Evolutionary conservation across 2,329 filamentous ascomycete genomes (phyloP), one percentile per base, ranked within the genome.

Genomic region (Phoma sp.): DNA sequence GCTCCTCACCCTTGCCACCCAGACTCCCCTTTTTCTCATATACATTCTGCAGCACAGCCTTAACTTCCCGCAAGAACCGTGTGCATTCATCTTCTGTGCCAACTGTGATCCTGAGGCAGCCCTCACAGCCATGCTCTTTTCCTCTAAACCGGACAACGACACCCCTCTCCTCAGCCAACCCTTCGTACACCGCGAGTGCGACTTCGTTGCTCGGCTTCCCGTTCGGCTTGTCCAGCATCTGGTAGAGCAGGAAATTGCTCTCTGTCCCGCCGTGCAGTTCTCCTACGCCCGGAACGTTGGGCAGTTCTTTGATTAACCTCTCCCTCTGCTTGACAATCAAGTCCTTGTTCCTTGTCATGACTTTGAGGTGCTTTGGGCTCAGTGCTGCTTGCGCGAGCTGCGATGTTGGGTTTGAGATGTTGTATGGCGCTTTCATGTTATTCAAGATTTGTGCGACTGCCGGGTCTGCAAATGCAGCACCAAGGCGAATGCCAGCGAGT

Each of bases 101-200:
- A 12, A 99, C 86, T 0, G 95, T 99, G 63, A 98, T 91, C 51
- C 95, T 85, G 74, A 99, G 77, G 70, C 94, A 97, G 0, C 94
- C 95, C 37, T 88, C 76, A 73, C 95, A 99, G 4, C 93, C 94
- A 62, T 90, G 82, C 80, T 99, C 95, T 78, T 93, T 96, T 43
- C 95, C 95, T 65, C 95, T 83, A 76, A 98, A 99, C 49, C 95
- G 83, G 4, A 98, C 94, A 6, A 99, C 93, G 0, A 99, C 94
- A 0, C 94, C 92, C 72, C 87, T 88, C 36, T 86, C 84, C 81
- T 96, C 92, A 0, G 95, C 95, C 67, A 99, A 81, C 27, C 81
- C 82, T 77, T 96, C 87, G 74, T 99, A 99, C 7, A 94, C 89
- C 10, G 85, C 86, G 68, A 93, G 75, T 15, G 95, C 95, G 1